Evolutionary conservation across 805 yeast genomes (phyloP), one percentile per base, ranked within the genome.

Genomic region (Ogataea saltuana): DNA sequence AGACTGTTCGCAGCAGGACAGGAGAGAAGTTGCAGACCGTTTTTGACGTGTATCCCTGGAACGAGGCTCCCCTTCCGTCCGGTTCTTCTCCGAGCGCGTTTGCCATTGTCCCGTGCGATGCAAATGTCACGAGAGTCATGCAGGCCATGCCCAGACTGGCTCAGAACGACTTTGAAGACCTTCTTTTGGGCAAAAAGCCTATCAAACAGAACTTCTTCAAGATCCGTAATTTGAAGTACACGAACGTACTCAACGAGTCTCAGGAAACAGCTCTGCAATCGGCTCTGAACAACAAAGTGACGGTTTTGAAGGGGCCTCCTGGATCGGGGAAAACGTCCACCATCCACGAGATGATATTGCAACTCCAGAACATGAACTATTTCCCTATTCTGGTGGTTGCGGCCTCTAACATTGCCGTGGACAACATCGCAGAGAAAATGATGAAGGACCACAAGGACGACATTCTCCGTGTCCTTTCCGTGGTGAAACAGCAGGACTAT

Each of bases 251-350:
- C 28, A 88, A 88, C 56, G 72, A 70, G 0, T 84, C 96, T 0
- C 99, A 91, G 61, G 72, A 71, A 31, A 65, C 70, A 3, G 97
- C 98, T 0, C 78, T 90, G 4, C 69, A 70, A 25, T 84, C 85
- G 55, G 75, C 95, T 0, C 46, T 89, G 19, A 85, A 85, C 54
- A 78, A 82, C 16, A 58, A 69, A 60, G 36, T 76, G 7, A 63
- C 78, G 0, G 72, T 84, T 7, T 71, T 84, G 7, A 88, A 84
- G 54, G 91, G 91, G 1, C 91, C 90, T 1, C 89, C 89, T 1
- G 90, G 90, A 6, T 82, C 89, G 0, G 90, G 90, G 18, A 83
- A 83, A 58, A 90, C 97, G 0, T 84, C 84, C 41, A 90, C 97
- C 0, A 60, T 91, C 20, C 78, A 88, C 18, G 97, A 91, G 59